phyloP scores from a whole-genome alignment of 768 basidiomycete species.

The Symmetrospora coprosmae region DNA sequence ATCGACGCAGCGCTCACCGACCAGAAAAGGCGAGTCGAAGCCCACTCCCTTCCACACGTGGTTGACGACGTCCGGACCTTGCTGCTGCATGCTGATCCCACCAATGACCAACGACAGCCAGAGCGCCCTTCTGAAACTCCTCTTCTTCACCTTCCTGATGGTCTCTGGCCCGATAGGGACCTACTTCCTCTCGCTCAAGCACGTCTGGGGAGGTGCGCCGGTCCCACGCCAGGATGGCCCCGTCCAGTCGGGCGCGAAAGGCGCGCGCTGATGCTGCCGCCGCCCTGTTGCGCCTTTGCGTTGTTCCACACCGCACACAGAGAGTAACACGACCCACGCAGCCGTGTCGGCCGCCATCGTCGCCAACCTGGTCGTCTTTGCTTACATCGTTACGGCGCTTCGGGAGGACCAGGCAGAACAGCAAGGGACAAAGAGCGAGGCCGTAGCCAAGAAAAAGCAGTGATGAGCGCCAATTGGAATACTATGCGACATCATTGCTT shows the following conservation, averaged over 20 bases:
- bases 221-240: no score
- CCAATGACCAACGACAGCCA: not conserved
- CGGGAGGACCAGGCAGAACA: constrained; percentile 32
- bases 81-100: not conserved
- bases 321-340: constrained; percentile 32
- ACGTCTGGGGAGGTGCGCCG: constrained; percentile 28
- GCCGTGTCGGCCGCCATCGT: constrained; percentile 39
- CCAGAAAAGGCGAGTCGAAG: not conserved
- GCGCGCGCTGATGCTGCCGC: not conserved
- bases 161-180: constrained; percentile 38
- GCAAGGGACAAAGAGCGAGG: constrained; percentile 11
- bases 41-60: not conserved
- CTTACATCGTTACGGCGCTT: constrained; percentile 39
- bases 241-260: not conserved
- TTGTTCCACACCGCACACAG: not conserved
- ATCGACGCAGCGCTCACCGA: not conserved
- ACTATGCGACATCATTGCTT: no score
- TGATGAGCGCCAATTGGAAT: no score
- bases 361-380: constrained; percentile 38
- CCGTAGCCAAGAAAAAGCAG: not conserved
- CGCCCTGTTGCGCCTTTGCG: not conserved
- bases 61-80: not conserved
- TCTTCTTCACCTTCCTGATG: constrained; percentile 38
- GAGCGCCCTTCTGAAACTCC: constrained; percentile 37
- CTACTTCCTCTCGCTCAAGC: constrained; percentile 36